A percentile compares a stretch with the other conserved stretches of the same genome.
Evolutionary conservation across 202 grass and related monocot species (phyloP).

Genomic region (Hordeum pubiflorum): DNA sequence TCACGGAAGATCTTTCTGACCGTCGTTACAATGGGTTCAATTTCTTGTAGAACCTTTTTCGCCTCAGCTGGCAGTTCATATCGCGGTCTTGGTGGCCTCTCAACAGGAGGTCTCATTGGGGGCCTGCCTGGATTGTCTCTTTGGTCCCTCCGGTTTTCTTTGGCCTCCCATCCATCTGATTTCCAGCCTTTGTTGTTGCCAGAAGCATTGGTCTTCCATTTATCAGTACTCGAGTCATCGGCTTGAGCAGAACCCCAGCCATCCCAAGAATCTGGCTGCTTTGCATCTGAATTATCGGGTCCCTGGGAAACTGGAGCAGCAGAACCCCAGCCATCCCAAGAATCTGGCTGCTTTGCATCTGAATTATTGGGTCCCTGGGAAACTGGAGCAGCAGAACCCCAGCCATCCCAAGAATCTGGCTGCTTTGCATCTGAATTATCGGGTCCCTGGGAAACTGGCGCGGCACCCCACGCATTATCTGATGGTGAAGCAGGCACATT

Average conservation of each 20-base stretch:
- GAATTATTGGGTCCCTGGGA: not conserved
- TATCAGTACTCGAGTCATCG: conserved; percentile 12
- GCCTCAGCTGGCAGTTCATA: conserved; percentile 60
- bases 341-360: conserved; percentile 35
- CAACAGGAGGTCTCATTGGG: conserved; percentile 32
- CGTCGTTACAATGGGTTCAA: conserved; percentile 48
- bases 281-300: conserved; percentile 24
- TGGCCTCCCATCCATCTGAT: conserved; percentile 51
- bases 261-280: conserved; percentile 32
- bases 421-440: conserved; percentile 30
- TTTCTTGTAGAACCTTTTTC: conserved; percentile 57
- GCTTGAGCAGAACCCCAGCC: conserved; percentile 24
- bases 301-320: not conserved
- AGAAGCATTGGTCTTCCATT: conserved; percentile 28
- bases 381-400: conserved; percentile 19
- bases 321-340: conserved; percentile 34
- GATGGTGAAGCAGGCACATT: conserved; percentile 16
- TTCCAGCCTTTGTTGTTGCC: conserved; percentile 40
- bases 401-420: conserved; percentile 29
- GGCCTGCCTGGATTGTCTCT: conserved; percentile 42
- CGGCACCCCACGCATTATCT: conserved; percentile 23
- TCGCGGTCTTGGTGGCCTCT: conserved; percentile 33
- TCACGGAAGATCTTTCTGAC: conserved; percentile 70
- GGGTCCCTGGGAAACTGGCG: not conserved
- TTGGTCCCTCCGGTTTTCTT: conserved; percentile 37